phyloP scores from a whole-genome alignment of 2,329 filamentous ascomycete species.

The Beauveria caledonica region DNA sequence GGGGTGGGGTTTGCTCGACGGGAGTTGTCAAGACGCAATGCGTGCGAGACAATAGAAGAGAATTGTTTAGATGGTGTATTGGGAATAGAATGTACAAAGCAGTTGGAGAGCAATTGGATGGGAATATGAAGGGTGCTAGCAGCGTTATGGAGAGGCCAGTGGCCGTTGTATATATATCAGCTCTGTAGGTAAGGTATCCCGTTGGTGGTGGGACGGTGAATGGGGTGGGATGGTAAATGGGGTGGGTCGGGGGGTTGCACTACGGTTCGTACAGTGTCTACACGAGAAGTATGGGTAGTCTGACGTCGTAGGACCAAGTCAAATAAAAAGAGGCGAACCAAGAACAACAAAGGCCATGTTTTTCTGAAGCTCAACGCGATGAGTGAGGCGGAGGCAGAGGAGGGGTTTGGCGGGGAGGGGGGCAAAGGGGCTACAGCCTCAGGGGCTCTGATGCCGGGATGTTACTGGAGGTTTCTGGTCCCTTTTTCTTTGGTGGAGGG shows the following conservation, averaged over 20 bases:
- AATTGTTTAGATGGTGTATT: neutral
- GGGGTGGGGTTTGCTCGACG: neutral
- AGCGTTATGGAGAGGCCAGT: neutral
- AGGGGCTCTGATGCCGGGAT: neutral
- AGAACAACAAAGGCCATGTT: neutral
- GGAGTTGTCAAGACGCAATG: neutral
- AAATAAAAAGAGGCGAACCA: neutral
- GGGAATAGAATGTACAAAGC: neutral
- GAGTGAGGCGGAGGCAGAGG: neutral
- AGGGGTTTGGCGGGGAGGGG: neutral
- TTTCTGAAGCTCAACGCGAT: neutral
- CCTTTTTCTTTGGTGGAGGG: neutral
- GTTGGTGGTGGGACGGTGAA: neutral
- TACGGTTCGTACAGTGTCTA: neutral
- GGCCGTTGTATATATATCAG: neutral
- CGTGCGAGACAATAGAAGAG: neutral
- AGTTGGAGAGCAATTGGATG: neutral
- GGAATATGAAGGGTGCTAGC: neutral
- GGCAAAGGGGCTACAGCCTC: neutral
- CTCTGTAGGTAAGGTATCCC: neutral
- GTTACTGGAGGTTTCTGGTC: neutral
- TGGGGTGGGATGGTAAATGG: neutral
- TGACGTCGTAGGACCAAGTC: slow-evolving; percentile 1
- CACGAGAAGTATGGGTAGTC: neutral
- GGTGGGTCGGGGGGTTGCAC: neutral